phyloP scores from a whole-genome alignment of 1,284 basidiomycete genomes.

The Leccinum variabile region DNA sequence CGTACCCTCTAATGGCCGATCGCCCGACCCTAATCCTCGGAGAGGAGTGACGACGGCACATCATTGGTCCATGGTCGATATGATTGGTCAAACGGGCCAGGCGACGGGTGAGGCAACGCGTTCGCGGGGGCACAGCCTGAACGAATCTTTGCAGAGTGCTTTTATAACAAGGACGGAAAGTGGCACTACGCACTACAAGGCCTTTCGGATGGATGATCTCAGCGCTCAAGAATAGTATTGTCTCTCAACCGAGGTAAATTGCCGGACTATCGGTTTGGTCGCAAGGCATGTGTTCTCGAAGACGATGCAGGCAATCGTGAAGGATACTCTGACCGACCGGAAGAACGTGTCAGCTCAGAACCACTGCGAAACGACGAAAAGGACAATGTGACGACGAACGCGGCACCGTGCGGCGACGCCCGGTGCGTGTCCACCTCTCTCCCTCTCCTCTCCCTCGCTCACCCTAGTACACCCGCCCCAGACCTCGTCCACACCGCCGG shows the following conservation, averaged over 20 bases:
- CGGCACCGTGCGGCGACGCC: too few relatives aligned
- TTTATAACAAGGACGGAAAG: constrained; percentile 71
- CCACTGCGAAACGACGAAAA: constrained; percentile 54
- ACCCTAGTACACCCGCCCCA: too few relatives aligned
- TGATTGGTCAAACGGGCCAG: constrained; percentile 53
- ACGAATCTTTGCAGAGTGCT: constrained; percentile 54
- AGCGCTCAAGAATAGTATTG: constrained; percentile 58
- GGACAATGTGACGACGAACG: constrained; percentile 6
- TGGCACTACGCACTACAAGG: constrained; percentile 78
- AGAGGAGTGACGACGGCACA: constrained; percentile 59
- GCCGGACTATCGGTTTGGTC: constrained; percentile 8
- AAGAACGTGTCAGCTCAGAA: constrained; percentile 77
- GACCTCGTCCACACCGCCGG: too few relatives aligned
- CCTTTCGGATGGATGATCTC: constrained; percentile 62
- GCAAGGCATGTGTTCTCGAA: constrained; percentile 29
- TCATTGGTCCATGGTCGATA: constrained; percentile 62
- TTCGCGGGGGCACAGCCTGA: constrained; percentile 10
- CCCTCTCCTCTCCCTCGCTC: too few relatives aligned
- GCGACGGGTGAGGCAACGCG: constrained; percentile 52
- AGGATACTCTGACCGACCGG: constrained; percentile 64
- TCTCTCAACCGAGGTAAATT: constrained; percentile 57
- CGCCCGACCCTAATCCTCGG: constrained; percentile 37
- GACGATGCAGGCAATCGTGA: constrained; percentile 64
- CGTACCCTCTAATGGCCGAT: too few relatives aligned
- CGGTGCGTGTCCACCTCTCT: too few relatives aligned